phyloP scores from a whole-genome alignment of 345 rosid genomes.

The Odontarrhena argentea region DNA sequence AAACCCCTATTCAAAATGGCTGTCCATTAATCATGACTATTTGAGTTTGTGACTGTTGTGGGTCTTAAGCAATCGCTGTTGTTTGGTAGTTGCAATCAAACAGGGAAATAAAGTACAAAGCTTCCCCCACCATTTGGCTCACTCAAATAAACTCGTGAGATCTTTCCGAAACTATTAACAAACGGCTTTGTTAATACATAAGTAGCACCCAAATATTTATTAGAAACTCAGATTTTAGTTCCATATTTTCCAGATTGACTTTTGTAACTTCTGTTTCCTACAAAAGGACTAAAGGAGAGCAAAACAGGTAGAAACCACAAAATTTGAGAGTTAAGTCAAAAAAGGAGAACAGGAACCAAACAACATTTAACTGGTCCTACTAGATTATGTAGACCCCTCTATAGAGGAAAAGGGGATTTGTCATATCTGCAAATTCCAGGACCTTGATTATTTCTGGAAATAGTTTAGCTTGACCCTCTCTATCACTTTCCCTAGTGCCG shows the following conservation, averaged over 20 bases:
- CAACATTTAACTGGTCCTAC: conserved; percentile 22
- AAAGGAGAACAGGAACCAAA: conserved; percentile 4
- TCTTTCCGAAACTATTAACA: neutral
- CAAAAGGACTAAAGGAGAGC: conserved; percentile 11
- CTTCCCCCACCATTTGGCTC: too few relatives aligned
- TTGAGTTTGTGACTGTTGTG: too few relatives aligned
- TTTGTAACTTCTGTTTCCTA: neutral
- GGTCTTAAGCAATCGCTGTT: too few relatives aligned
- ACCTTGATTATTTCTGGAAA: conserved; percentile 42
- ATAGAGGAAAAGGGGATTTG: conserved; percentile 16
- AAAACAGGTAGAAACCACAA: conserved; percentile 21
- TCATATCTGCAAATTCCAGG: conserved; percentile 50
- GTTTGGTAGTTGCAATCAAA: too few relatives aligned
- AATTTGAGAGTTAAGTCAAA: conserved; percentile 25
- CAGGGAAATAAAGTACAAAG: too few relatives aligned
- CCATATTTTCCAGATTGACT: conserved; percentile 7
- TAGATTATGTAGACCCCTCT: neutral
- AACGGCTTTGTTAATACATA: neutral
- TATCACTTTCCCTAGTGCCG: conserved; percentile 73
- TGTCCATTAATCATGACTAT: too few relatives aligned
- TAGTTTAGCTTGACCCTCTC: conserved; percentile 61
- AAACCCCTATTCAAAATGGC: too few relatives aligned
- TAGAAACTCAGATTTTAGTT: conserved; percentile 22
- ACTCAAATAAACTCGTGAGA: too few relatives aligned
- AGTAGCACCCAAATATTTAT: conserved; percentile 10